Evolutionary conservation across 1,139 yeast species (phyloP), one percentile per base, ranked within the genome.

Genomic region (Spencermartinsiella ligniputridi): DNA sequence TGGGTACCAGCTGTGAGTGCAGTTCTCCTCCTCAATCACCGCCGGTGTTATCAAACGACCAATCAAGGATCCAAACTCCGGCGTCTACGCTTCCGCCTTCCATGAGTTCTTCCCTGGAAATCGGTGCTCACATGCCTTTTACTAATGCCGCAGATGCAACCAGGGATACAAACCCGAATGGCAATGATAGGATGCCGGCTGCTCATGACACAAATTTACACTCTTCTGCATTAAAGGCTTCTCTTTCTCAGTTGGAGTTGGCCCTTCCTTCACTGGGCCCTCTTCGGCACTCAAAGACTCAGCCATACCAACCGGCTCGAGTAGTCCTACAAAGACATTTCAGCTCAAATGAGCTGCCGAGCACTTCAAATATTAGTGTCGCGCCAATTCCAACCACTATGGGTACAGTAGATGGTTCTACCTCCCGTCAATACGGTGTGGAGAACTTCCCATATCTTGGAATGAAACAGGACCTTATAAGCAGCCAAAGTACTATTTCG

Each of bases 121-220:
- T 63, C 40, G 68, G 68, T 30, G 55, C 62, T 15, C 60, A 62
- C 25, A 54, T 62, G 48, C 62, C 67, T 9, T 64, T 64, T 45
- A 56, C 47, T 16, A 40, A 46, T 33, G 34, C 41, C 16, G 18
- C 18, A 13, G 37, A 13, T 6, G 40, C n/a, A 8, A 17, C n/a
- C 11, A 27, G 15, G 15, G n/a, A 9, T 9, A n/a, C 15, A 6
- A 27, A 27, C 15, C 15, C 15, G 5, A 5, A 9, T 15, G 15
- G 15, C n/a, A n/a, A 9, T 11, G 32, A 9, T 15, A n/a, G n/a
- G n/a, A n/a, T n/a, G n/a, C 6, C 25, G 6, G 25, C 25, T 22
- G n/a, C 15, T 27, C 8, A 9, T n/a, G 15, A 27, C 15, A n/a
- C 12, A 8, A 27, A 27, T 9, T n/a, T 27, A 5, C 32, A 27